A percentile compares a stretch with the other conserved stretches of the same genome.
Evolutionary conservation across 352 stramenopile species (phyloP).

Genomic region (Globisporangium canariense): DNA sequence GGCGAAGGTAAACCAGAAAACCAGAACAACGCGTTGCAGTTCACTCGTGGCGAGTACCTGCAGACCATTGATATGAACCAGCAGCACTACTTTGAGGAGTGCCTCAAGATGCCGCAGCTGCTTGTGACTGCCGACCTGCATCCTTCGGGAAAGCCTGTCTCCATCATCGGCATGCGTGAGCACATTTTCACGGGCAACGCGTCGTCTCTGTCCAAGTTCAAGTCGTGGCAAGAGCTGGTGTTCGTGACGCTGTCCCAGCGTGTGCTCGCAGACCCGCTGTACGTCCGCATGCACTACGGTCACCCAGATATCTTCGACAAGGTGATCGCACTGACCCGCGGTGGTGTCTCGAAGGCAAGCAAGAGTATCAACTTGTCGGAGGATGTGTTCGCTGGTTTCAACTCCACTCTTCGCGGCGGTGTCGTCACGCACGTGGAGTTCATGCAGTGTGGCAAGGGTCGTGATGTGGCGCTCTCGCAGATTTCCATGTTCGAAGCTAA

Average conservation of each 20-base stretch:
- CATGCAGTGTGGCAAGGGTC: constrained; percentile 79
- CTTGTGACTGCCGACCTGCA: constrained; percentile 63
- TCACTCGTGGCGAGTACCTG: constrained; percentile 79
- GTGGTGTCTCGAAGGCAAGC: constrained; percentile 74
- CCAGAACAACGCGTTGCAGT: constrained; percentile 78
- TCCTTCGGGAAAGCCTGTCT: constrained; percentile 66
- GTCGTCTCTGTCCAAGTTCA: constrained; percentile 78
- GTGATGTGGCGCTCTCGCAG: constrained; percentile 75
- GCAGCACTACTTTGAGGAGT: constrained; percentile 85
- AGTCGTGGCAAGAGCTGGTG: constrained; percentile 75
- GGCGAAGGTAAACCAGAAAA: constrained; percentile 84
- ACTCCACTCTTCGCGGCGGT: constrained; percentile 59
- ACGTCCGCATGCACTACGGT: constrained; percentile 78
- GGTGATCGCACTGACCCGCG: constrained; percentile 60
- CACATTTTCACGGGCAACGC: constrained; percentile 82
- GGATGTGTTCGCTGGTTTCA: constrained; percentile 81
- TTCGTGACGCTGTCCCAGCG: constrained; percentile 80
- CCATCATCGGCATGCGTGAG: constrained; percentile 82
- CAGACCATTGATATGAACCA: constrained; percentile 90
- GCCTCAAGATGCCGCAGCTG: constrained; percentile 82
- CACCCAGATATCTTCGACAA: constrained; percentile 84
- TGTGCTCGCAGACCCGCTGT: constrained; percentile 73
- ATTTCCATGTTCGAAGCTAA: constrained; percentile 85
- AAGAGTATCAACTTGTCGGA: constrained; percentile 83
- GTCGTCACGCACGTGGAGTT: constrained; percentile 74